These are phyloP conservation scores for Sclerotinia spermophila DNA, from an alignment of 2,329 filamentous ascomycete genomes.

Conservation along the genomic window DNA sequence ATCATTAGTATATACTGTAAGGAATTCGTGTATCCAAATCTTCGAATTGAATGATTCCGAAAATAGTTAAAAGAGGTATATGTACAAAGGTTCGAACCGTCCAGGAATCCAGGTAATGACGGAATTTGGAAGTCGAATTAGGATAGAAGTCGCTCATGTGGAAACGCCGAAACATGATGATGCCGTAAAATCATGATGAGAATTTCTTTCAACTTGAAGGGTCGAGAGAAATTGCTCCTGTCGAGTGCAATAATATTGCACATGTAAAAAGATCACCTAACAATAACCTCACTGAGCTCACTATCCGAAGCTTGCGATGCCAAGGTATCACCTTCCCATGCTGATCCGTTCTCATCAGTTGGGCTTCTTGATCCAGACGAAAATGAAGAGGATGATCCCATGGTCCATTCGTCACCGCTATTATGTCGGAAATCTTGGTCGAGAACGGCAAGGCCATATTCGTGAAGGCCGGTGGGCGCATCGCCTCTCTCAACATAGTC, in stretches of 20 bases:
- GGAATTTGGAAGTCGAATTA: slow-evolving; percentile 24
- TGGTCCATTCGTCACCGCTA: slow-evolving; percentile 85
- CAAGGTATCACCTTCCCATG: slow-evolving; percentile 56
- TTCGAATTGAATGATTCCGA: slow-evolving; percentile 22
- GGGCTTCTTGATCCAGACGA: slow-evolving; percentile 38
- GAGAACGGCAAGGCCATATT: slow-evolving; percentile 45
- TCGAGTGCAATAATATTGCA: slow-evolving; percentile 12
- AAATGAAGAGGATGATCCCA: slow-evolving; percentile 68
- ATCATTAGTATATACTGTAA: slow-evolving; percentile 32
- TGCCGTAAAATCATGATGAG: slow-evolving; percentile 36
- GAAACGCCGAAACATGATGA: slow-evolving; percentile 35
- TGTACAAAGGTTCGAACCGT: slow-evolving; percentile 30
- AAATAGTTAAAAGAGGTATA: slow-evolving; percentile 25
- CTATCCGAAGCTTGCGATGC: slow-evolving; percentile 37
- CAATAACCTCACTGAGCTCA: slow-evolving; percentile 35
- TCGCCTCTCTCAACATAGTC: slow-evolving; percentile 88
- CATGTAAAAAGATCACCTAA: slow-evolving; percentile 25
- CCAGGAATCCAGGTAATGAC: slow-evolving; percentile 11
- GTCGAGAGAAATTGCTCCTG: slow-evolving; percentile 21
- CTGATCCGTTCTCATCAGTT: slow-evolving; percentile 53
- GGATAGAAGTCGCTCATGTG: slow-evolving; percentile 34
- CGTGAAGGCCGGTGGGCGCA: slow-evolving; percentile 50
- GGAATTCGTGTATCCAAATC: slow-evolving; percentile 19
- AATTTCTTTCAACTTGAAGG: slow-evolving; percentile 26
- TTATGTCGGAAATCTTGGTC: slow-evolving; percentile 35